These are phyloP conservation scores for Phtheirospermum japonicum DNA, from an alignment of 257 asterid species.

Conservation along the genomic window DNA sequence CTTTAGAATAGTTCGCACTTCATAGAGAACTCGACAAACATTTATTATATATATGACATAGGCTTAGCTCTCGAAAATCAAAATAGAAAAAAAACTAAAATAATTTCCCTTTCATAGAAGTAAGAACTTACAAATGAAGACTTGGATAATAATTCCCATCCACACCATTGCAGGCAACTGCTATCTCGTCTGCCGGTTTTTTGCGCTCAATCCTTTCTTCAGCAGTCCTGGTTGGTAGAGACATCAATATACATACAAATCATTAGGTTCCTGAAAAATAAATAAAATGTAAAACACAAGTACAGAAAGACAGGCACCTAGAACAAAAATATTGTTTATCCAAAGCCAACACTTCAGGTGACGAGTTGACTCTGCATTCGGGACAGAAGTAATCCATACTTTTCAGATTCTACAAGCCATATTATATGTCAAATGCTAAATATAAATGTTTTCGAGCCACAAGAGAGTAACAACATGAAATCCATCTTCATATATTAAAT, in stretches of 20 bases:
- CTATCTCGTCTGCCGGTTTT: constrained; percentile 51
- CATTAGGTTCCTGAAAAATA: constrained; percentile 14
- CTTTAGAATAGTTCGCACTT: too few relatives aligned
- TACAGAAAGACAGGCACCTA: constrained; percentile 42
- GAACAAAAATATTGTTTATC: constrained; percentile 34
- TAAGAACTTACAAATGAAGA: constrained; percentile 71
- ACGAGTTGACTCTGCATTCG: constrained; percentile 62
- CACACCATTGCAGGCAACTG: constrained; percentile 73
- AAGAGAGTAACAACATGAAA: constrained; percentile 19
- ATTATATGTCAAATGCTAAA: constrained; percentile 29
- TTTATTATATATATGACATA: too few relatives aligned
- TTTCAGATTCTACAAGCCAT: constrained; percentile 54
- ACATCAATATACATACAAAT: constrained; percentile 26
- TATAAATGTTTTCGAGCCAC: constrained; percentile 22
- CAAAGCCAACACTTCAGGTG: constrained; percentile 33
- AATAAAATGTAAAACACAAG: constrained; percentile 19
- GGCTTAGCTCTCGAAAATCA: too few relatives aligned
- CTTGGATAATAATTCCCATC: constrained; percentile 72
- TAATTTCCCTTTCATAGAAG: constrained; percentile 1
- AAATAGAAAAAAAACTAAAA: constrained; percentile 4
- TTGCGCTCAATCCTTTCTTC: constrained; percentile 39
- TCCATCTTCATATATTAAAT: constrained; percentile 27
- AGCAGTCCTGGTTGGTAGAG: constrained; percentile 38
- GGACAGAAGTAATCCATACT: constrained; percentile 72
- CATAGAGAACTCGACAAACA: too few relatives aligned